Conservation (phyloP, 805 yeast species). For the Pichia manshurica region DNA sequence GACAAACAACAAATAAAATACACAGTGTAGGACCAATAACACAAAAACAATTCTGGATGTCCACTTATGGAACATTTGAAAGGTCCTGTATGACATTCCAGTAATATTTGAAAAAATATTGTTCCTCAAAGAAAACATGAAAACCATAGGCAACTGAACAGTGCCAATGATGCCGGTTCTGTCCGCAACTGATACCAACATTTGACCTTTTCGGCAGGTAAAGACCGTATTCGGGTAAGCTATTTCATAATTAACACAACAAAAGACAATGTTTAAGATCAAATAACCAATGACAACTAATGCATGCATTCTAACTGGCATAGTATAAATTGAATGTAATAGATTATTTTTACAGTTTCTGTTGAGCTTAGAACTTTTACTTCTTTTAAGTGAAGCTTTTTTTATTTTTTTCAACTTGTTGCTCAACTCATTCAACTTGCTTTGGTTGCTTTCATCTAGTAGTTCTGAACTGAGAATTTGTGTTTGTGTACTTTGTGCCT, state of each 20-base stretch:
- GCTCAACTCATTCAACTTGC: not conserved
- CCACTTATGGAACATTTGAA: slow-evolving; percentile 36
- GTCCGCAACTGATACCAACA: slow-evolving; percentile 35
- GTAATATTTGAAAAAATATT: slow-evolving; percentile 29
- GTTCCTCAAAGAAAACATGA: slow-evolving; percentile 33
- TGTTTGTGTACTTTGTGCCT: slow-evolving; percentile 2
- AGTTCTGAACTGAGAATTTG: not conserved
- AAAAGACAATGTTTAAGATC: slow-evolving; percentile 23
- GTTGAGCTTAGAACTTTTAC: not conserved
- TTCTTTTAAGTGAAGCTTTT: not conserved
- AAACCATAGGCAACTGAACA: slow-evolving; percentile 32
- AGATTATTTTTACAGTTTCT: slow-evolving; percentile 7
- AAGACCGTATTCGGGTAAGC: slow-evolving; percentile 29
- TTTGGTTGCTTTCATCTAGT: not conserved
- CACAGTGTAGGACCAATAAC: slow-evolving; percentile 35
- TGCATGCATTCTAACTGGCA: slow-evolving; percentile 33
- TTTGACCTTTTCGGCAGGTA: slow-evolving; percentile 25
- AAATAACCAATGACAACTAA: slow-evolving; percentile 27
- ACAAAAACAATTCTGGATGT: slow-evolving; percentile 36
- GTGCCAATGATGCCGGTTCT: slow-evolving; percentile 42
- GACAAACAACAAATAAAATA: slow-evolving; percentile 35
- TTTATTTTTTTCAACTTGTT: slow-evolving; percentile 1
- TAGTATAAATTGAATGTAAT: slow-evolving; percentile 17
- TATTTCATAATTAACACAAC: slow-evolving; percentile 26
- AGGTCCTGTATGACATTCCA: slow-evolving; percentile 32